phyloP scores from a whole-genome alignment of 2,329 filamentous ascomycete genomes.

The Hymenoscyphus fructigenus region DNA sequence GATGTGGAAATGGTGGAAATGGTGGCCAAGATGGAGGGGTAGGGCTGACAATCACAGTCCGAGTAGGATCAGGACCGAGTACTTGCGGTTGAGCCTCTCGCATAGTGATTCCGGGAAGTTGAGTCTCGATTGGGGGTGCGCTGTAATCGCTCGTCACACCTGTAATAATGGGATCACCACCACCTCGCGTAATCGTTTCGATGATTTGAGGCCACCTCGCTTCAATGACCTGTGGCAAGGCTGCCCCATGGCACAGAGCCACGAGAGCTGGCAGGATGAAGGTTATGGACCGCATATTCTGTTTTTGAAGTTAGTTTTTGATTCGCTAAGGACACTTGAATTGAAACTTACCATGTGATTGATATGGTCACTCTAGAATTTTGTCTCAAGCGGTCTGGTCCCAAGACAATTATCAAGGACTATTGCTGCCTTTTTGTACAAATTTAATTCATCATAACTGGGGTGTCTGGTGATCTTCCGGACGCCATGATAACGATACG shows the following conservation, averaged over 20 bases:
- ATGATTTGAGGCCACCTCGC: conserved; percentile 7
- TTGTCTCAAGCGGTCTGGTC: conserved; percentile 2
- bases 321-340: background rate
- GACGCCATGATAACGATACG: conserved; percentile 19
- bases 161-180: background rate
- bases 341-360: conserved; percentile 7
- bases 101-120: background rate
- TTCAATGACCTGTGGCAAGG: conserved; percentile 15
- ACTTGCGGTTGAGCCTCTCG: background rate
- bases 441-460: conserved; percentile 7
- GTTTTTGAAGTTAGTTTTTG: conserved; percentile 10
- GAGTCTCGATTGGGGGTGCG: background rate
- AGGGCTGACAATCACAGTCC: conserved; percentile 5
- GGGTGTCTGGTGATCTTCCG: conserved; percentile 19
- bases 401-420: conserved; percentile 9
- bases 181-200: background rate
- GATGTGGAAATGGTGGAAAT: background rate
- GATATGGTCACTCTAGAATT: background rate
- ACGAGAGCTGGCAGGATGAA: conserved; percentile 18
- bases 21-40: conserved; percentile 2
- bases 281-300: conserved; percentile 15
- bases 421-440: conserved; percentile 23
- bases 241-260: conserved; percentile 18
- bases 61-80: conserved; percentile 6
- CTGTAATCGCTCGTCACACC: background rate